Base-by-base conservation (phyloP, 495 filamentous ascomycete genomes). In the Neurospora sp. region DNA sequence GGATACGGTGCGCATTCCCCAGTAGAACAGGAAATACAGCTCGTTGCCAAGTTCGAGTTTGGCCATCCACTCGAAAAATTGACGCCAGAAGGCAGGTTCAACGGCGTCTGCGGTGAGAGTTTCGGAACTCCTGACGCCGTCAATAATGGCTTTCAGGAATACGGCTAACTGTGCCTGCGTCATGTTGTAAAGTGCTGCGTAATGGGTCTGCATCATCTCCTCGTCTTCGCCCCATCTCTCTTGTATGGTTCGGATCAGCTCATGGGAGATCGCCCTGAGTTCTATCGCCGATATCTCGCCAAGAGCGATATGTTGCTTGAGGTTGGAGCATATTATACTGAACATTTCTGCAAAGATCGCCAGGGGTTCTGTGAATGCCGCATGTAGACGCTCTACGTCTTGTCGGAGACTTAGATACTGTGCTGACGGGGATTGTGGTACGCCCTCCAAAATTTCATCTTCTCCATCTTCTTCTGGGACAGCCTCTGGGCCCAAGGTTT, bases 241-340 rank as follows among this genome's bases (percentile, higher is more conserved):
- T 6, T 66, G 54, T 8, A 66, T 66, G 13, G 54, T 34, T 19
- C 54, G 54, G 31, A 66, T 66, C 13, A 66, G 54, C 28, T 66
- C 54, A 34, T 66, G 54, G 7, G 54, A 66, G 28, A 66, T 66
- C 9, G 54, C 54, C 15, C 54, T 66, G 15, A 76, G 13, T 7
- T 73, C 70, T 24, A 70, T 39, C 1, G 74, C 70, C 2, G 39
- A 28, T 8, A 76, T 70, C 19, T 74, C 62, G n/a, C 77, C 77
- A 21, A 71, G 43, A 17, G 59, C 34, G 24, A 80, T 75, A 1
- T 13, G 8, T 5, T 76, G 76, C 19, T 74, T 71, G 24, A 79
- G 39, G 13, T 72, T 73, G 40, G 19, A 19, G 45, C 72, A 77
- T 15, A 79, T 37, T 19, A 5, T 5, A 36, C 54, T 19, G 31